Evolutionary conservation across 2,329 filamentous ascomycete genomes (phyloP).

Genomic region (Stachybotrys chlorohalonatus): DNA sequence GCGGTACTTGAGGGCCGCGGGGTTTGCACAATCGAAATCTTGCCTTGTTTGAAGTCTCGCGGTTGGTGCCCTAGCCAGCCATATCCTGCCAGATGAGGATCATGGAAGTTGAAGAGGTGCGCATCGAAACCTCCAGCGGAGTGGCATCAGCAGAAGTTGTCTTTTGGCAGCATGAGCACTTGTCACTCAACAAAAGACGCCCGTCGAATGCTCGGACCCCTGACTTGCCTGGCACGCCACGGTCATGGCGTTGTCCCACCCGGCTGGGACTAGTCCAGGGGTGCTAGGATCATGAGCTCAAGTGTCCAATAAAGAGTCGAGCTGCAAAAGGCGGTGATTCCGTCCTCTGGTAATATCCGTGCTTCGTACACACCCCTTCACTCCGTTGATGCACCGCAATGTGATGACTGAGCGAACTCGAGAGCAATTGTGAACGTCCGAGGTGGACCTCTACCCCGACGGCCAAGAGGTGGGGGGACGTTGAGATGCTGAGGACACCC

Average conservation of each 20-base stretch:
- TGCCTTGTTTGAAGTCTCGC: no score
- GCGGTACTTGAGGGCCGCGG: neutral
- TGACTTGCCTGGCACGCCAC: neutral
- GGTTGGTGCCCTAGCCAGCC: no score
- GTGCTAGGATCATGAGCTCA: neutral
- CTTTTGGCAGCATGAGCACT: no score
- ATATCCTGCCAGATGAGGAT: no score
- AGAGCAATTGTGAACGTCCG: neutral
- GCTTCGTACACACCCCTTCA: no score
- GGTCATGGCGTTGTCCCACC: neutral
- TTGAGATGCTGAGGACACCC: neutral
- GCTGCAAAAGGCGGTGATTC: neutral
- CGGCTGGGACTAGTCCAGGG: neutral
- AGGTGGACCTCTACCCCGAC: neutral
- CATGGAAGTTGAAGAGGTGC: no score
- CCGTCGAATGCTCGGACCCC: neutral
- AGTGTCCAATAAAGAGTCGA: neutral
- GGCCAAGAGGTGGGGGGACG: neutral
- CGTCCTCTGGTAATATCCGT: neutral
- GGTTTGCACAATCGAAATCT: neutral
- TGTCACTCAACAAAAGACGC: no score
- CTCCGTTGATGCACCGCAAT: neutral
- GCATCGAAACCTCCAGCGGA: no score
- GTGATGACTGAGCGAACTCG: neutral
- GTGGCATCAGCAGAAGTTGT: no score